A percentile compares a stretch with the other conserved stretches of the same genome.
phyloP scores from a whole-genome alignment of 371 early-diverging fungal genomes.

The Apophysomyces variabilis region DNA sequence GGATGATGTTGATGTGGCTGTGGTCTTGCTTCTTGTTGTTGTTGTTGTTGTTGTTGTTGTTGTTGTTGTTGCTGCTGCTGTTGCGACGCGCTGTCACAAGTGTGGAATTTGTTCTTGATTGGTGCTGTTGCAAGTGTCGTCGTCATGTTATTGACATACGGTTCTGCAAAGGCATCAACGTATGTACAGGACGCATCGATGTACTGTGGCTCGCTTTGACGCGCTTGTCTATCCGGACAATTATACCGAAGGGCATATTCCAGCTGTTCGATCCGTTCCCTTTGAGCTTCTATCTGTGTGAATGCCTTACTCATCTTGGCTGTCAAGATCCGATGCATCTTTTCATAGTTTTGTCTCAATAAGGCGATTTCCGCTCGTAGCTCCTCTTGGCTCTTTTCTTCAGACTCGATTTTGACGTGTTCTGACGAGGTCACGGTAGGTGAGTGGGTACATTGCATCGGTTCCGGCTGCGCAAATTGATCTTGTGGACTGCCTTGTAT shows the following conservation, averaged over 20 bases:
- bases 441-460: neutral
- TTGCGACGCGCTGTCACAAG: neutral
- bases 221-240: neutral
- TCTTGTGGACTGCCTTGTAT: neutral
- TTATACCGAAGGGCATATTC: constrained; percentile 3
- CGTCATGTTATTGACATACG: neutral
- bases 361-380: constrained; percentile 10
- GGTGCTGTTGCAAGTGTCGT: neutral
- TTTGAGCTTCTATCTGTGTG: constrained; percentile 14
- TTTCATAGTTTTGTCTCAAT: constrained; percentile 10
- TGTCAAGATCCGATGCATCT: constrained; percentile 15
- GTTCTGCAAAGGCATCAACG: neutral
- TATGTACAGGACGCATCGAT: neutral
- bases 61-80: too few relatives aligned
- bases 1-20: too few relatives aligned
- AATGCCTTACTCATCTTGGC: constrained; percentile 12
- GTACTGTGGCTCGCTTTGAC: neutral
- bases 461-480: neutral
- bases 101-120: neutral
- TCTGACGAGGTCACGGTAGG: neutral
- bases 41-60: too few relatives aligned
- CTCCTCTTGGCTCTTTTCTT: constrained; percentile 5
- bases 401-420: neutral
- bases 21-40: too few relatives aligned
- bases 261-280: constrained; percentile 11